Evolutionary conservation across 495 filamentous ascomycete genomes (phyloP), one percentile per base, ranked within the genome.

Genomic region (Penicillium samsonianum): DNA sequence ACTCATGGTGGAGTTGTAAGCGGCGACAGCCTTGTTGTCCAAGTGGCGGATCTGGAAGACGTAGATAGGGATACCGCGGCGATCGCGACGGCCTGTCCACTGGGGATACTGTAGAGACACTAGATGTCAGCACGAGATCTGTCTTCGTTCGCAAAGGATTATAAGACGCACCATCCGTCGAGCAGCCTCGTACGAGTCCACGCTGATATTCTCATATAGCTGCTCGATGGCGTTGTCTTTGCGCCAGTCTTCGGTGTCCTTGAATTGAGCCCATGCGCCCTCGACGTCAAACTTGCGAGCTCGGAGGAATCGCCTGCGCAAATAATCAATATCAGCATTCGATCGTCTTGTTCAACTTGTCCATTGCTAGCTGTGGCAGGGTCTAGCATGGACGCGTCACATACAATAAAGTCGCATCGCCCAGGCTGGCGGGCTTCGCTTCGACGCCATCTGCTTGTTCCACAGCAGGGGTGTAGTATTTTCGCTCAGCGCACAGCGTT

Each of bases 61-160:
- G 69, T 92, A 96, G 59, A 96, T 78, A 2, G 92, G 92, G 62
- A 95, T 93, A 55, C 92, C 92, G 63, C 90, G 88, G 65, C 84
- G 87, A 73, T 96, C 91, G 55, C 91, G 81, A 61, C 90, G 85
- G 17, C 92, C 92, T 26, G 90, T 93, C 87, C 91, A 96, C 83
- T 94, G 91, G 16, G 92, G 91, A 68, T 96, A 96, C 88, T 94
- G 52, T 55, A 54, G 4, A 16, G 20, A 19, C 1, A 17, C 8
- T 5, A 20, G 46, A 51, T 7, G 47, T 62, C 47, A 60, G 47
- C 28, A 37, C 2, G 22, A 37, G 43, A 3, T 10, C 1, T 9
- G 19, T 10, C 20, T 30, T 44, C 33, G 9, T 43, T 31, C 35
- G 33, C 23, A 42, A 22, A 16, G 20, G 22, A 14, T 23, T 20